These are phyloP conservation scores for Populus pruinosa DNA, from an alignment of 345 rosid species.

Conservation along the genomic window DNA sequence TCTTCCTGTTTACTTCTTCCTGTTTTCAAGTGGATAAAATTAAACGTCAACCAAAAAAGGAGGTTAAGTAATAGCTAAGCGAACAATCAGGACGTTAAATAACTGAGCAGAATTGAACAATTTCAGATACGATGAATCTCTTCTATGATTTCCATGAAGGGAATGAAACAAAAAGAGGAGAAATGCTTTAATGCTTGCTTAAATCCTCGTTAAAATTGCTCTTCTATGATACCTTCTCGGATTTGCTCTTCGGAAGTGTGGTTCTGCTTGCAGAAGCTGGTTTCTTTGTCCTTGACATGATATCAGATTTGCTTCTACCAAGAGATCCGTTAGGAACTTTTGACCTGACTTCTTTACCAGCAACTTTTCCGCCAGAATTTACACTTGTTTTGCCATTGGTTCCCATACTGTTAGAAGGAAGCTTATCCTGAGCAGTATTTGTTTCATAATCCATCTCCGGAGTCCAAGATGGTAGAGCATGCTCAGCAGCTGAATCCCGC, in stretches of 20 bases:
- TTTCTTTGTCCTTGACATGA: conserved; percentile 48
- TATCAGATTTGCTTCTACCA: conserved; percentile 43
- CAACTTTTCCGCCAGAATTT: conserved; percentile 35
- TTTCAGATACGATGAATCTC: not conserved
- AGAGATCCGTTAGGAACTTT: conserved; percentile 46
- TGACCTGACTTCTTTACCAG: conserved; percentile 47
- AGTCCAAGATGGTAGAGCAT: conserved; percentile 53
- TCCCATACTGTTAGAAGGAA: conserved; percentile 22
- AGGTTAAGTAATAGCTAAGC: not conserved
- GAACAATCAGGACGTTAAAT: not conserved
- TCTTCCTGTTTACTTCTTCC: conserved; percentile 87
- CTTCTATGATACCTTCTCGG: conserved; percentile 47
- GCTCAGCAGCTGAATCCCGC: conserved; percentile 53
- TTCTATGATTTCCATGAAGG: not conserved
- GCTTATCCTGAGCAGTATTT: conserved; percentile 34
- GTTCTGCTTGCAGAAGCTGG: conserved; percentile 60
- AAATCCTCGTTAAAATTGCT: not conserved
- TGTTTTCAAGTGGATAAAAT: conserved; percentile 16
- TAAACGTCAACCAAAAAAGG: not conserved
- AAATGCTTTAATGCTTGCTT: not conserved
- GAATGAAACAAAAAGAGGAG: not conserved
- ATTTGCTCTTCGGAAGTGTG: conserved; percentile 51
- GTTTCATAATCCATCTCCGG: conserved; percentile 71
- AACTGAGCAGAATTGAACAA: not conserved
- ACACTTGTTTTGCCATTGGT: conserved; percentile 34